Evolutionary conservation across 306 rosid species (phyloP).

Genomic region (Cucurbita argyrosperma): DNA sequence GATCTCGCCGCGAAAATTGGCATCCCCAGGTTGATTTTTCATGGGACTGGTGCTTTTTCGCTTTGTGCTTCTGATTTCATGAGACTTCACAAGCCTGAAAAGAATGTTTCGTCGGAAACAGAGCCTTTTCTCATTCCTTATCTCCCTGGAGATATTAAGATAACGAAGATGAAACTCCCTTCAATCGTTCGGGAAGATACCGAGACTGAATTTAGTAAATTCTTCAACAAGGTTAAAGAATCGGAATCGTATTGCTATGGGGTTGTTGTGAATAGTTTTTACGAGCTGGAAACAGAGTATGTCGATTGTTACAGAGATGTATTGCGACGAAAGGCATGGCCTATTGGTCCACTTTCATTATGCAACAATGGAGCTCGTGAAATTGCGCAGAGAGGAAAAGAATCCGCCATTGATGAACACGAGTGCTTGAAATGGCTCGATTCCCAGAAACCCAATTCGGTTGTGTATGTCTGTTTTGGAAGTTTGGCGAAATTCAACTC

Average conservation of each 20-base stretch:
- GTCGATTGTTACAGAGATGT: conserved; percentile 1
- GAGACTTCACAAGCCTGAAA: conserved; percentile 24
- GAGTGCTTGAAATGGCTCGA: conserved; percentile 22
- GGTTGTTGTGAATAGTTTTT: conserved; percentile 14
- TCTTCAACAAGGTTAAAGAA: not conserved
- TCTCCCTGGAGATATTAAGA: conserved; percentile 27
- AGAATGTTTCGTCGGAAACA: conserved; percentile 15
- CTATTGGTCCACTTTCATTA: conserved; percentile 15
- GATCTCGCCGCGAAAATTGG: conserved; percentile 29
- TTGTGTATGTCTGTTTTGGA: conserved; percentile 25
- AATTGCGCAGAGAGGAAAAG: conserved; percentile 13
- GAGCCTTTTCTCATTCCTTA: conserved; percentile 34
- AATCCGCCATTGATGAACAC: conserved; percentile 10
- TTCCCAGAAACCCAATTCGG: conserved; percentile 17
- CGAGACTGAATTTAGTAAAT: not conserved
- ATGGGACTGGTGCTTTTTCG: conserved; percentile 34
- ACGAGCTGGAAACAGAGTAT: conserved; percentile 15
- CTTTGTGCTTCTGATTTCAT: conserved; percentile 12
- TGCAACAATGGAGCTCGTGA: conserved; percentile 9
- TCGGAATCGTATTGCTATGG: conserved; percentile 9
- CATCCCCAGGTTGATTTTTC: conserved; percentile 46
- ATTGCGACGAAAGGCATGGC: conserved; percentile 15
- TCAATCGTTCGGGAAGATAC: not conserved
- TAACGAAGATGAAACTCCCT: conserved; percentile 23
- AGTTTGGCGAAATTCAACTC: conserved; percentile 11